Evolutionary conservation across 768 basidiomycete genomes (phyloP).

Genomic region (Russula olivacea): DNA sequence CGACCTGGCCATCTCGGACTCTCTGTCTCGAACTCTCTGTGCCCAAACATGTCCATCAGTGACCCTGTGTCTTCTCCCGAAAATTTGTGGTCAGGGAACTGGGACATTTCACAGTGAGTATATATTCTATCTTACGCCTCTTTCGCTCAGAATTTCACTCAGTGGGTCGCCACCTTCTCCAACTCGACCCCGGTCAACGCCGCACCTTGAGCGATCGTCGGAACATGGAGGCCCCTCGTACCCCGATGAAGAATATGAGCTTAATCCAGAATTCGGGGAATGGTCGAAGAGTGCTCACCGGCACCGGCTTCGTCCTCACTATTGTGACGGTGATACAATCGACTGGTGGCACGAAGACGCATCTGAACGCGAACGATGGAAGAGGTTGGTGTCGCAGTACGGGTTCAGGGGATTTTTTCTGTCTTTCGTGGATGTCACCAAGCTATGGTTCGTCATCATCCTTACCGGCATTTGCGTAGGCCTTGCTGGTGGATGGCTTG

Average conservation of each 20-base stretch:
- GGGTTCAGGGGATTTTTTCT: constrained; percentile 53
- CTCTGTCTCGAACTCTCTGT: too few species aligned
- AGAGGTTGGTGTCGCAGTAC: constrained; percentile 42
- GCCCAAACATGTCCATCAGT: neutral
- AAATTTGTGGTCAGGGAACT: constrained; percentile 3
- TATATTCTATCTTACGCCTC: neutral
- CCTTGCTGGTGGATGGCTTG: constrained; percentile 62
- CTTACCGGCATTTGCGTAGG: constrained; percentile 63
- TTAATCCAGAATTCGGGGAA: constrained; percentile 14
- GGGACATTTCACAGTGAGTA: constrained; percentile 1
- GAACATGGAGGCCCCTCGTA: neutral
- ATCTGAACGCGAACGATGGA: constrained; percentile 51
- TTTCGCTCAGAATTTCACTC: neutral
- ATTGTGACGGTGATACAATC: constrained; percentile 57
- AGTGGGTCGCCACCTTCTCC: constrained; percentile 5
- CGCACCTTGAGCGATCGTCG: constrained; percentile 2
- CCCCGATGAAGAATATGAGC: constrained; percentile 21
- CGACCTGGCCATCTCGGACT: neutral
- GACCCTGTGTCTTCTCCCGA: constrained; percentile 5
- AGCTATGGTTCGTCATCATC: constrained; percentile 64
- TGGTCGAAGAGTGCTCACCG: constrained; percentile 24
- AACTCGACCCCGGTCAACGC: neutral
- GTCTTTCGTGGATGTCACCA: constrained; percentile 50
- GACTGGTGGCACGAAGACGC: constrained; percentile 67
- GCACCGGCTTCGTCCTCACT: constrained; percentile 28